A percentile compares a stretch with the other conserved stretches of the same genome.
These are phyloP conservation scores for Paulownia fortunei DNA, from an alignment of 257 asterid genomes.

Conservation along the genomic window DNA sequence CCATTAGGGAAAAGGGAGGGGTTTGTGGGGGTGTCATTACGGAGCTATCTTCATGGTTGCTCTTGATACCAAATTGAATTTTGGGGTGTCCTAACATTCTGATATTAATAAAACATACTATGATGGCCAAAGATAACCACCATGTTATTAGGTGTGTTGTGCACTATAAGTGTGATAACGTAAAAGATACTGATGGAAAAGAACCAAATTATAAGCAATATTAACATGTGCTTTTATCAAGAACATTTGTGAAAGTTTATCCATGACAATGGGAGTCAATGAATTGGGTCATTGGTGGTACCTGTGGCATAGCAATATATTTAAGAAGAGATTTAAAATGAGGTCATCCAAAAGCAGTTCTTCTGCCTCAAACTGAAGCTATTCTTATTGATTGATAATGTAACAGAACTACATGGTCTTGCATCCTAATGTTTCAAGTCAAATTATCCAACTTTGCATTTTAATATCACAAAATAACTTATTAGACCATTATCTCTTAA, in stretches of 20 bases:
- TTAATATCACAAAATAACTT: conserved; percentile 4
- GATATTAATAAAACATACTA: neutral
- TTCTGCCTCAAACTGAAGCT: conserved; percentile 17
- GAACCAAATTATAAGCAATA: neutral
- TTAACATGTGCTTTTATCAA: neutral
- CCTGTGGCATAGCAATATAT: conserved; percentile 17
- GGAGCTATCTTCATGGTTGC: neutral
- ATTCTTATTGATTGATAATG: neutral
- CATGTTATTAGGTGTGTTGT: neutral
- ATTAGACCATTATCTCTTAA: neutral
- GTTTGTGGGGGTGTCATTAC: neutral
- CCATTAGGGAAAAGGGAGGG: neutral
- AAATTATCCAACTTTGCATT: conserved; percentile 4
- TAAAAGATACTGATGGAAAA: neutral
- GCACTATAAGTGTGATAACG: neutral
- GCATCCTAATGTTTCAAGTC: neutral
- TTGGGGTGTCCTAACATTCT: conserved; percentile 2
- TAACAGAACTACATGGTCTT: neutral
- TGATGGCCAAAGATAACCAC: neutral
- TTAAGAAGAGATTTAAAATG: neutral
- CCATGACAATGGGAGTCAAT: neutral
- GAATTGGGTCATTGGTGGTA: neutral
- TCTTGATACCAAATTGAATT: conserved; percentile 1
- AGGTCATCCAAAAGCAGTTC: neutral
- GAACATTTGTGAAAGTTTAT: neutral